phyloP scores from a whole-genome alignment of 169 alveolate genomes.

The Plasmodium blacklocki region DNA sequence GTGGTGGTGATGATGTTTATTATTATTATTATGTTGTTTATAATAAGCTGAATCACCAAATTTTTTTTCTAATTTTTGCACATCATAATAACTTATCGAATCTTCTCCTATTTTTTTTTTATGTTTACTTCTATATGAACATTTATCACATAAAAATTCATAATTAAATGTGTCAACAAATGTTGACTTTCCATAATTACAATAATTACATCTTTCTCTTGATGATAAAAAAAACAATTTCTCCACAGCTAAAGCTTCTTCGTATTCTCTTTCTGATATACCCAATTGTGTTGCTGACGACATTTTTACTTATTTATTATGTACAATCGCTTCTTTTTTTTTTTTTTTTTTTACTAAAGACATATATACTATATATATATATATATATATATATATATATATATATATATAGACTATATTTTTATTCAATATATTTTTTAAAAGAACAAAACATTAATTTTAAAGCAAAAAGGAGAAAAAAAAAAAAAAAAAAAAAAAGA shows the following conservation, averaged over 20 bases:
- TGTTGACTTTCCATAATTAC: slow-evolving; percentile 79
- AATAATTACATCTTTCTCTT: slow-evolving; percentile 82
- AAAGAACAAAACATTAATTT: too few relatives aligned
- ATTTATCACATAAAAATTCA: slow-evolving; percentile 82
- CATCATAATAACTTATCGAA: slow-evolving; percentile 78
- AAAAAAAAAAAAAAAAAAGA: too few relatives aligned
- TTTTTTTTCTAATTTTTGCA: slow-evolving; percentile 82
- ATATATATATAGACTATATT: not conserved
- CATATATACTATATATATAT: too few relatives aligned
- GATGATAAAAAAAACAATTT: slow-evolving; percentile 81
- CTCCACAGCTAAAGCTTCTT: slow-evolving; percentile 85
- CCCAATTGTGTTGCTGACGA: slow-evolving; percentile 81
- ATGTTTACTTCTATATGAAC: slow-evolving; percentile 81
- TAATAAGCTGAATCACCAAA: slow-evolving; percentile 64
- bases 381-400: too few relatives aligned
- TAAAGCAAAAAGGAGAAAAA: not conserved
- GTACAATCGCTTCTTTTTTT: too few relatives aligned
- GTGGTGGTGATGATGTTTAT: slow-evolving; percentile 26
- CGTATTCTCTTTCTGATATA: slow-evolving; percentile 84
- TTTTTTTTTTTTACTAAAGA: too few relatives aligned
- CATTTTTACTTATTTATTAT: slow-evolving; percentile 43
- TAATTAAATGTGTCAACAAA: slow-evolving; percentile 83
- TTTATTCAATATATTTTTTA: not conserved
- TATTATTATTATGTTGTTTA: slow-evolving; percentile 11
- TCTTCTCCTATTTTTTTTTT: slow-evolving; percentile 82